Base-by-base conservation (phyloP, 768 basidiomycete species). In the Candolleomyces aberdarensis region DNA sequence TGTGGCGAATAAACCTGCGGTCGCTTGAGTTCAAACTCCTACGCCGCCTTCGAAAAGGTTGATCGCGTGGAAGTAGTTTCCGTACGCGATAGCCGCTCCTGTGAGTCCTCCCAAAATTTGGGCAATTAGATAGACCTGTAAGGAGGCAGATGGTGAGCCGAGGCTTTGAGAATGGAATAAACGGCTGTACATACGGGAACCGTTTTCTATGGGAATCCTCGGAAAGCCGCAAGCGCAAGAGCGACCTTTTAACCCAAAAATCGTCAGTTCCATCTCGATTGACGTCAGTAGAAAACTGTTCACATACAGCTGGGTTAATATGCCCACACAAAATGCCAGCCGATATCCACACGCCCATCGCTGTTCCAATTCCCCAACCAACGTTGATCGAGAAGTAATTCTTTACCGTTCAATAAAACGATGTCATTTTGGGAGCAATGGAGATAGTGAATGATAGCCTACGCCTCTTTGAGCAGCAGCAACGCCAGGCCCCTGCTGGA, bases 201-300 rank as follows among this genome's bases (percentile, higher is more conserved):
- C 70, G 93, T 93, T 65, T 79, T 82, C 87, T 88, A 89, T 0
- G 92, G 89, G 72, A 94, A 92, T 53, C 80, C 81, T 63, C 91
- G 84, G 70, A 85, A 85, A 3, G 83, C 76, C 3, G 88, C 89
- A 43, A 92, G 66, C 10, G 85, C 80, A 54, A 94, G 72, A 17
- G 91, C 93, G 22, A 92, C 80, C 86, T 88, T 36, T 11, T 8
- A 3, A 26, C 3, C 26, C 26, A 36, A 5, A 36, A 36, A 8
- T 8, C 11, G 5, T 36, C 36, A 36, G 36, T 36, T 11, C 11
- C 36, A 36, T 1, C 36, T 36, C 11, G 36, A 36, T 8, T 6
- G 11, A 36, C 11, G 11, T 36, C 36, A 11, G 11, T 6, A 36
- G 36, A 36, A 36, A 11, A 11, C 36, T 36, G 36, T 26, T 26